phyloP scores from a whole-genome alignment of 2,329 filamentous ascomycete genomes.

The Penicillium fuscoglaucum region DNA sequence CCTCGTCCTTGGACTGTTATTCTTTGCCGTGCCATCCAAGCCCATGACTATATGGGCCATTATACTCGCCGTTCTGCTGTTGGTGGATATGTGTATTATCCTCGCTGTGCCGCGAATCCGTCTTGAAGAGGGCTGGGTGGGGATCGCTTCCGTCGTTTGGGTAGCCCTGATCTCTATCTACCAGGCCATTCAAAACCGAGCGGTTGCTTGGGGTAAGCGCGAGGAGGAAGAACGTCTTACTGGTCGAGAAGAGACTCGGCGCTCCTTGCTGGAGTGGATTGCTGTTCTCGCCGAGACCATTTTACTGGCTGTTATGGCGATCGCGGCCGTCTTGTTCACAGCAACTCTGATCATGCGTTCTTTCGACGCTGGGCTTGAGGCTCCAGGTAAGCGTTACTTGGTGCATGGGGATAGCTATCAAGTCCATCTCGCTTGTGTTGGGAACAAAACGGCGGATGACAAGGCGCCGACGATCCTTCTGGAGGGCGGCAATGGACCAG shows the following conservation, averaged over 20 bases:
- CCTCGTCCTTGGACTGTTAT: conserved; percentile 74
- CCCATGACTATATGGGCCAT: conserved; percentile 72
- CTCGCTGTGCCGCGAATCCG: conserved; percentile 72
- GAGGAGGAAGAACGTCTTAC: conserved; percentile 93
- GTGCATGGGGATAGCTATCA: conserved; percentile 84
- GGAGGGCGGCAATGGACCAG: conserved; percentile 77
- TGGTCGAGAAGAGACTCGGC: conserved; percentile 80
- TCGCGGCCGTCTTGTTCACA: conserved; percentile 73
- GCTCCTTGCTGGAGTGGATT: conserved; percentile 79
- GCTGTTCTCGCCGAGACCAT: conserved; percentile 75
- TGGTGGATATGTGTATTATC: conserved; percentile 77
- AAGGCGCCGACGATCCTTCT: conserved; percentile 77
- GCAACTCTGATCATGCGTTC: conserved; percentile 76
- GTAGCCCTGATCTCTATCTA: conserved; percentile 76
- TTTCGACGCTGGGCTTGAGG: conserved; percentile 70
- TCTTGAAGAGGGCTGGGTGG: conserved; percentile 85
- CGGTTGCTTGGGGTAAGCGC: conserved; percentile 85
- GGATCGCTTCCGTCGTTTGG: conserved; percentile 83
- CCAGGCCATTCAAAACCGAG: conserved; percentile 74
- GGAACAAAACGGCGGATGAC: conserved; percentile 62
- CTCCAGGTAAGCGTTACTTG: conserved; percentile 72
- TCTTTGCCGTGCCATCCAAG: conserved; percentile 82
- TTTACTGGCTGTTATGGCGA: conserved; percentile 66
- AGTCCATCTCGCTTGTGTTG: conserved; percentile 81
- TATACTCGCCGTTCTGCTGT: conserved; percentile 64